phyloP scores from a whole-genome alignment of 805 yeast genomes.

The Candida sanyiensis region DNA sequence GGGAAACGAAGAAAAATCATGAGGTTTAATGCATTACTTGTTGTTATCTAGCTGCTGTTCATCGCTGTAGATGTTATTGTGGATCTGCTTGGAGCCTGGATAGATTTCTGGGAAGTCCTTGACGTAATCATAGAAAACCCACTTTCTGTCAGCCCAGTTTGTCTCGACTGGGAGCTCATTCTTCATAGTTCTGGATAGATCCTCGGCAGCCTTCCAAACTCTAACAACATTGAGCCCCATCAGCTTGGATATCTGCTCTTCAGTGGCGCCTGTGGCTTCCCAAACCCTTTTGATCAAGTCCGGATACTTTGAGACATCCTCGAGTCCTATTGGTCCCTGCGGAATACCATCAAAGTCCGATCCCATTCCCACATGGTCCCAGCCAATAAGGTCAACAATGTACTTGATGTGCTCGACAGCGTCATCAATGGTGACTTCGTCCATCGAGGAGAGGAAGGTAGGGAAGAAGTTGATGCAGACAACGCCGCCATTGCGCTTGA shows the following conservation, averaged over 20 bases:
- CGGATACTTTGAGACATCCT: constrained; percentile 51
- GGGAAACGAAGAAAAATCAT: no score
- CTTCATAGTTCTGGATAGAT: constrained; percentile 24
- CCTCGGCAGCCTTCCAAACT: constrained; percentile 41
- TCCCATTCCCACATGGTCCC: constrained; percentile 48
- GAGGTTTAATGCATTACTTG: no score
- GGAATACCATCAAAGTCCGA: constrained; percentile 51
- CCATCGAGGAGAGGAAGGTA: constrained; percentile 27
- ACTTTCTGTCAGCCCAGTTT: constrained; percentile 38
- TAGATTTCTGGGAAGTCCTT: constrained; percentile 34
- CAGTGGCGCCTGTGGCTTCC: constrained; percentile 35
- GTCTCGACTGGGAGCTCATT: constrained; percentile 28
- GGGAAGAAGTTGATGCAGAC: constrained; percentile 44
- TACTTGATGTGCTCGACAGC: constrained; percentile 42
- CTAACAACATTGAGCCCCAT: constrained; percentile 44
- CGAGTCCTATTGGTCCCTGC: constrained; percentile 43
- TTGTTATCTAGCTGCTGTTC: constrained; percentile 14
- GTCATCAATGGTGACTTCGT: constrained; percentile 37
- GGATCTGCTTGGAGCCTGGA: constrained; percentile 26
- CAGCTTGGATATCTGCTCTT: constrained; percentile 37
- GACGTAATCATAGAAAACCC: constrained; percentile 35
- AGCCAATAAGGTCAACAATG: constrained; percentile 39
- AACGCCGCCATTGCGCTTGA: constrained; percentile 42
- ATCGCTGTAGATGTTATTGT: constrained; percentile 8
- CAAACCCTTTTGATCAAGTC: constrained; percentile 35